A percentile compares a stretch with the other conserved stretches of the same genome.
Evolutionary conservation across 495 filamentous ascomycete genomes (phyloP).

Genomic region (Penicillium coffeae): DNA sequence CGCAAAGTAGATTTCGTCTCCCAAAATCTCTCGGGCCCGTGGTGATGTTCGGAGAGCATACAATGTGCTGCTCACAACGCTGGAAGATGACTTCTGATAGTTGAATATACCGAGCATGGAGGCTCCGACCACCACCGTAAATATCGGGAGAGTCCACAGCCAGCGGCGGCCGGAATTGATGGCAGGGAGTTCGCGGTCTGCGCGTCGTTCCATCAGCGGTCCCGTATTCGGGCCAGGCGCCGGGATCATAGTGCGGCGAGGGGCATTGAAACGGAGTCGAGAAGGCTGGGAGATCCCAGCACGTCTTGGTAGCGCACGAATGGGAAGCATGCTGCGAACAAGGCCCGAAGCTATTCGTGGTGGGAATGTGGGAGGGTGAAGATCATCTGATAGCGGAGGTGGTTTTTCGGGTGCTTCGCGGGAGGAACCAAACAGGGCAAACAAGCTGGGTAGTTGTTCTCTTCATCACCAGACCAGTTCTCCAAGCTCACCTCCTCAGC

Average conservation of each 20-base stretch:
- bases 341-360: not conserved
- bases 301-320: slow-evolving; percentile 14
- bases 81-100: slow-evolving; percentile 87
- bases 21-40: slow-evolving; percentile 68
- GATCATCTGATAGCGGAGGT: not conserved
- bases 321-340: slow-evolving; percentile 11
- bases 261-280: slow-evolving; percentile 10
- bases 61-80: slow-evolving; percentile 77
- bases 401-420: not conserved
- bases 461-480: slow-evolving; percentile 1
- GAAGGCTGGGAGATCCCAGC: slow-evolving; percentile 13
- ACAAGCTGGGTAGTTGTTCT: slow-evolving; percentile 7
- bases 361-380: not conserved
- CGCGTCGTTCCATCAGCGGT: slow-evolving; percentile 72
- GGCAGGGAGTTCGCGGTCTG: slow-evolving; percentile 73
- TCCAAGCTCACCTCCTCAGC: not conserved
- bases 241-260: slow-evolving; percentile 46
- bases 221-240: slow-evolving; percentile 50
- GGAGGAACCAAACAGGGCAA: slow-evolving; percentile 32
- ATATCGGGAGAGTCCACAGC: slow-evolving; percentile 55
- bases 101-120: slow-evolving; percentile 89
- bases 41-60: slow-evolving; percentile 84
- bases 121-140: slow-evolving; percentile 54
- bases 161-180: slow-evolving; percentile 38
- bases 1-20: slow-evolving; percentile 90